A percentile compares a stretch with the other conserved stretches of the same genome.
phyloP scores from a whole-genome alignment of 805 yeast species.

The Geotrichum ghanense region DNA sequence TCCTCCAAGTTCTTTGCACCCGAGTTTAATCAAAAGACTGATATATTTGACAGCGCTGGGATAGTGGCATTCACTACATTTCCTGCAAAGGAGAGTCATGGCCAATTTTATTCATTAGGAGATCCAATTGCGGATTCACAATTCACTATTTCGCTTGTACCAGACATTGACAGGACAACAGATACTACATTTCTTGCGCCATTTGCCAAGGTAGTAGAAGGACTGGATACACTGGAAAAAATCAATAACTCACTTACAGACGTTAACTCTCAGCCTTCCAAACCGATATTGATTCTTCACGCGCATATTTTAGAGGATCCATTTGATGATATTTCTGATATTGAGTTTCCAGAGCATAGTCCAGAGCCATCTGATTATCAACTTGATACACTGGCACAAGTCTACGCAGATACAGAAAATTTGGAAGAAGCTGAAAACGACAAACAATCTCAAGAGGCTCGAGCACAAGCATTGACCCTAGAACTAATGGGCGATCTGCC shows the following conservation, averaged over 20 bases:
- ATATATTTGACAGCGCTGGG: conserved; percentile 28
- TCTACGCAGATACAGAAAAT: conserved; percentile 19
- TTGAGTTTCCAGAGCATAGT: conserved; percentile 19
- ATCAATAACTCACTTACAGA: conserved; percentile 34
- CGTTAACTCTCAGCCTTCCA: conserved; percentile 30
- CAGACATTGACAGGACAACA: conserved; percentile 19
- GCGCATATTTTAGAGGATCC: conserved; percentile 45
- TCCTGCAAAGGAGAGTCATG: not conserved
- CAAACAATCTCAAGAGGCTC: conserved; percentile 28
- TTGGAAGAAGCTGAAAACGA: conserved; percentile 22
- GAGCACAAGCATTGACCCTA: conserved; percentile 46
- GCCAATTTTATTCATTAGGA: conserved; percentile 9
- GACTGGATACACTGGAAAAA: conserved; percentile 32
- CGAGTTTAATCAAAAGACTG: conserved; percentile 15
- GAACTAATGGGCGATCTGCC: conserved; percentile 58
- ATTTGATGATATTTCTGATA: conserved; percentile 28
- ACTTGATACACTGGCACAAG: conserved; percentile 23
- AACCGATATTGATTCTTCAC: conserved; percentile 41
- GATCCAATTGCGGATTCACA: conserved; percentile 23
- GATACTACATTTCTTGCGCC: conserved; percentile 17
- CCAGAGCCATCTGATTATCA: conserved; percentile 30
- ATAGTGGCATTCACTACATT: conserved; percentile 16
- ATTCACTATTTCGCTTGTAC: conserved; percentile 29
- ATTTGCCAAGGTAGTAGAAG: conserved; percentile 46
- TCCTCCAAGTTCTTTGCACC: conserved; percentile 8